A percentile compares a stretch with the other conserved stretches of the same genome.
phyloP scores from a whole-genome alignment of 2,329 filamentous ascomycete species.

The Pseudohalonectria lignicola region DNA sequence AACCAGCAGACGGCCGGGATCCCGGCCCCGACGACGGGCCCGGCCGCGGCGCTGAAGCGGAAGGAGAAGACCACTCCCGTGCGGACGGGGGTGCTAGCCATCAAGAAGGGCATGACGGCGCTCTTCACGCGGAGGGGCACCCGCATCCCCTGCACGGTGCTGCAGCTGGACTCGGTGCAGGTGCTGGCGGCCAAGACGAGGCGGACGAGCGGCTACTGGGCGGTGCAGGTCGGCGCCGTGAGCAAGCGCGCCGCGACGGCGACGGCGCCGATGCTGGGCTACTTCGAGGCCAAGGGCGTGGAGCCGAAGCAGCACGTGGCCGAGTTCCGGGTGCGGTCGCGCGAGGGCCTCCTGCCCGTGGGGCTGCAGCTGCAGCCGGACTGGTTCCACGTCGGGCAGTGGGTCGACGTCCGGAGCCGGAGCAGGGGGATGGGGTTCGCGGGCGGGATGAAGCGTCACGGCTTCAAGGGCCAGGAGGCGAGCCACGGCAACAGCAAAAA shows the following conservation, averaged over 20 bases:
- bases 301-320: slow-evolving; percentile 73
- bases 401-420: slow-evolving; percentile 71
- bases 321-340: slow-evolving; percentile 76
- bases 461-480: slow-evolving; percentile 78
- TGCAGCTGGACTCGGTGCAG: slow-evolving; percentile 88
- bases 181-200: slow-evolving; percentile 80
- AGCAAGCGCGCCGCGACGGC: slow-evolving; percentile 64
- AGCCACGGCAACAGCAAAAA: slow-evolving; percentile 93
- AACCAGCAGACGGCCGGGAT: slow-evolving; percentile 47
- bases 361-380: slow-evolving; percentile 70
- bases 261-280: slow-evolving; percentile 73
- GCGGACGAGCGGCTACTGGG: slow-evolving; percentile 78
- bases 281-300: slow-evolving; percentile 73
- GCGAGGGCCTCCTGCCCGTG: slow-evolving; percentile 62
- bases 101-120: slow-evolving; percentile 94
- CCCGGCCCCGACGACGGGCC: slow-evolving; percentile 43
- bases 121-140: slow-evolving; percentile 71
- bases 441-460: slow-evolving; percentile 95
- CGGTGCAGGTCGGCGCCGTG: slow-evolving; percentile 80
- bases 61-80: slow-evolving; percentile 47
- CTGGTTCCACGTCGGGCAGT: slow-evolving; percentile 87
- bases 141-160: slow-evolving; percentile 77
- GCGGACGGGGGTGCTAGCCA: slow-evolving; percentile 72
- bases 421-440: slow-evolving; percentile 87
- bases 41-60: slow-evolving; percentile 49